Evolutionary conservation across 2,329 filamentous ascomycete species (phyloP), one percentile per base, ranked within the genome.

Genomic region (Xylariaceae sp.): DNA sequence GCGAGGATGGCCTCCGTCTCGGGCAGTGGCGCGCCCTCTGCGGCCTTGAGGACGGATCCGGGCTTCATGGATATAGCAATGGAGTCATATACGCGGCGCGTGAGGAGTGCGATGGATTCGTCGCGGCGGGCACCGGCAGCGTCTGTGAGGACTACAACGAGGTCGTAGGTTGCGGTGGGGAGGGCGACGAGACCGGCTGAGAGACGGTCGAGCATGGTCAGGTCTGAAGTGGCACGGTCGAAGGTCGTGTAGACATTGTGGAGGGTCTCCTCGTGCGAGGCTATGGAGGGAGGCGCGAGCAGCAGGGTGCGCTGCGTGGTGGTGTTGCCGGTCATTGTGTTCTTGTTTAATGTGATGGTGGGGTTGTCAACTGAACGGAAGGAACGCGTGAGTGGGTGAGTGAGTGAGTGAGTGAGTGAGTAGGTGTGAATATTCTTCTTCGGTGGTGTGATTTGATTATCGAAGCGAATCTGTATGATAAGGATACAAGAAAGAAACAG

Each of bases 191-290:
- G 75, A 50, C 89, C 89, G 27, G 87, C 80, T 2, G 87, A 82
- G 33, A 98, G 79, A 41, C 93, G 88, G 71, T 98, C 93, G 50
- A 98, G 86, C 93, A 98, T 98, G 68, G 97, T 93, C 42, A 98
- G 76, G 64, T 98, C 93, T 51, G 90, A 92, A 37, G 78, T 74
- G 53, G 77, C 72, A 62, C 89, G 85, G 66, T 93, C 83, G 71
- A 88, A 83, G 46, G 81, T 73, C 48, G 82, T 75, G 60, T 95
- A 80, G 51, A 93, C 75, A 55, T 74, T 72, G 54, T 82, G 79
- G 54, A 97, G 77, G 59, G 82, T 82, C 55, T 88, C 84, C 56
- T 91, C 88, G 67, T 95, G 86, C 44, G 88, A 82, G 55, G 93
- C 85, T 59, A 97, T 80, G 20, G 90, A 95, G 11, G 93, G 91